Evolutionary conservation across 352 stramenopile species (phyloP).

Genomic region (Plasmopara viticola): DNA sequence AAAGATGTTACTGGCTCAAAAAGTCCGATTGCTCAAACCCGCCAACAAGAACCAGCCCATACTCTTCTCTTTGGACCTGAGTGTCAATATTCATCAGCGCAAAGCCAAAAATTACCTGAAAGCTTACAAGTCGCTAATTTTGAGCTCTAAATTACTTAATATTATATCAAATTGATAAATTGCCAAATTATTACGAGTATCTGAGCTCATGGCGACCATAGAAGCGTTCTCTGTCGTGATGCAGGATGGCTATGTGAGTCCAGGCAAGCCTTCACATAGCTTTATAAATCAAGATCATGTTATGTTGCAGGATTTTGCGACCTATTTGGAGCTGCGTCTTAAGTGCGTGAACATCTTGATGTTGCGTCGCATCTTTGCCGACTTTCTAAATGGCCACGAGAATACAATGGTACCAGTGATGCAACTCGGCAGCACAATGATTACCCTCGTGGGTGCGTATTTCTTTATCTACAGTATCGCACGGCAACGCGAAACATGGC

Average conservation of each 20-base stretch:
- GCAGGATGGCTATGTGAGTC: constrained; percentile 23
- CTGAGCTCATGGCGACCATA: no score
- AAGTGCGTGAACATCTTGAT: constrained; percentile 39
- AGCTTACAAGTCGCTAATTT: no score
- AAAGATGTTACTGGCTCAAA: background rate
- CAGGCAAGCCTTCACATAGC: constrained; percentile 15
- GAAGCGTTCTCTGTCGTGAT: constrained; percentile 17
- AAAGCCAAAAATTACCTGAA: no score
- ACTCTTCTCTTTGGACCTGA: background rate
- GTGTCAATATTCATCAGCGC: constrained; percentile 3
- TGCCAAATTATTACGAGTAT: no score
- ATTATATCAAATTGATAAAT: no score
- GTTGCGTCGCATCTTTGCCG: constrained; percentile 46
- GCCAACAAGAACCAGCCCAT: background rate
- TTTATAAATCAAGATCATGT: constrained; percentile 25
- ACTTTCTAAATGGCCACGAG: constrained; percentile 48
- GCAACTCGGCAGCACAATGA: constrained; percentile 24
- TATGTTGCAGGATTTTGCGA: constrained; percentile 46
- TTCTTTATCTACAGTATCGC: constrained; percentile 33
- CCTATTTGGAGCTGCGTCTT: constrained; percentile 47
- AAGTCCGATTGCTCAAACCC: background rate
- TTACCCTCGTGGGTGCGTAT: constrained; percentile 30
- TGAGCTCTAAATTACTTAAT: no score
- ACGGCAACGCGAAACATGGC: constrained; percentile 35
- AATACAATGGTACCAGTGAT: constrained; percentile 36